Conservation (phyloP, 768 basidiomycete genomes). For the Amanita fuliginea region DNA sequence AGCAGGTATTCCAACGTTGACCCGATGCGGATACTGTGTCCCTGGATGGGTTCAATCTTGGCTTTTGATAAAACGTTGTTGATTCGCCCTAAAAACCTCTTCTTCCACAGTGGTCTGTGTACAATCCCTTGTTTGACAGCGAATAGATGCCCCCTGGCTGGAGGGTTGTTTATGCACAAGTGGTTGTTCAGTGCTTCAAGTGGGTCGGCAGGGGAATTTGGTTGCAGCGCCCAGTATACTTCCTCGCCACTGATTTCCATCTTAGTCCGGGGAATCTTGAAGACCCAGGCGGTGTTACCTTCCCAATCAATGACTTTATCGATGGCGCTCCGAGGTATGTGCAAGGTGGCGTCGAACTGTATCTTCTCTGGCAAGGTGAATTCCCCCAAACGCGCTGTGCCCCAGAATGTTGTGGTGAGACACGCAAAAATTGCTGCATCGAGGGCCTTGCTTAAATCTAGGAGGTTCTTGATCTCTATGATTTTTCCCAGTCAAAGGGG, state of each 20-base stretch:
- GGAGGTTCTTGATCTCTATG: no score
- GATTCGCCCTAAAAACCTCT: slow-evolving; percentile 15
- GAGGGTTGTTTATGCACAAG: slow-evolving; percentile 18
- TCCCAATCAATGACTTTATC: slow-evolving; percentile 12
- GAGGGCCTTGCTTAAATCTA: no score
- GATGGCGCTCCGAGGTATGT: slow-evolving; percentile 19
- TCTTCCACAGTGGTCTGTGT: slow-evolving; percentile 15
- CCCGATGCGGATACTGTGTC: slow-evolving; percentile 14
- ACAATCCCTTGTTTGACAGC: slow-evolving; percentile 11
- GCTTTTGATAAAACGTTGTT: slow-evolving; percentile 6
- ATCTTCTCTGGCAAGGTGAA: slow-evolving; percentile 22
- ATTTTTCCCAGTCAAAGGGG: no score
- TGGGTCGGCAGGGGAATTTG: slow-evolving; percentile 15
- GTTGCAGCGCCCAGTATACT: slow-evolving; percentile 20
- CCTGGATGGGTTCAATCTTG: slow-evolving; percentile 11
- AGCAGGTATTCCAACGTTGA: slow-evolving; percentile 3
- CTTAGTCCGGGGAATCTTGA: slow-evolving; percentile 21
- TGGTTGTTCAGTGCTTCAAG: slow-evolving; percentile 14
- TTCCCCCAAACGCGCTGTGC: slow-evolving; percentile 22
- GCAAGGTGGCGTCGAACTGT: slow-evolving; percentile 16
- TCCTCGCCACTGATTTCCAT: slow-evolving; percentile 16
- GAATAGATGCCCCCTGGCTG: slow-evolving; percentile 17
- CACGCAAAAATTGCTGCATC: no score
- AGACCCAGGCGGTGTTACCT: slow-evolving; percentile 14
- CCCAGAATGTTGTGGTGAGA: slow-evolving; percentile 21